phyloP scores from a whole-genome alignment of 2,329 filamentous ascomycete species.

The Pestalotiopsis sp. region DNA sequence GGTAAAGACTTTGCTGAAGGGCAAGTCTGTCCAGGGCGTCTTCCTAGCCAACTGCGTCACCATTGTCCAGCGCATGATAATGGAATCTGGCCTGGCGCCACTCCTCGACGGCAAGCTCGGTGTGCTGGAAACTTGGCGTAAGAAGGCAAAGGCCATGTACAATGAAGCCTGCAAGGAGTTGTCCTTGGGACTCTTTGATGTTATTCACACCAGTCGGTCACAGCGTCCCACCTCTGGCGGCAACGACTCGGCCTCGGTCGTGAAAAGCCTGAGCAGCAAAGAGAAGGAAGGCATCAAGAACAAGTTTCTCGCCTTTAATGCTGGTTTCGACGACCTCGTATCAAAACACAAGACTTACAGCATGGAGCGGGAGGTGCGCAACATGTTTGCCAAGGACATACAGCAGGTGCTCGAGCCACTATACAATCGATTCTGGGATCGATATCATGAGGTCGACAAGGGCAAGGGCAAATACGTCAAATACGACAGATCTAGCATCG shows the following conservation, averaged over 20 bases:
- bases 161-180: conserved; percentile 87
- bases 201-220: conserved; percentile 83
- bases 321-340: conserved; percentile 86
- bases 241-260: conserved; percentile 79
- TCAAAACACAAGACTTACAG: conserved; percentile 77
- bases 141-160: conserved; percentile 81
- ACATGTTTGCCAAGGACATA: conserved; percentile 79
- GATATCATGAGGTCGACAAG: conserved; percentile 97
- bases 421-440: conserved; percentile 94
- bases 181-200: conserved; percentile 82
- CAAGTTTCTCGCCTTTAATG: conserved; percentile 93
- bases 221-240: conserved; percentile 73
- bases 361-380: conserved; percentile 90
- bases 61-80: conserved; percentile 82
- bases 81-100: conserved; percentile 74
- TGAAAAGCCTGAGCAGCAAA: conserved; percentile 83
- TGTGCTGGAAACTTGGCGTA: conserved; percentile 81
- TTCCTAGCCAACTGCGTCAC: conserved; percentile 89
- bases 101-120: conserved; percentile 70
- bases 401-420: conserved; percentile 91
- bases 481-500: conserved; percentile 86
- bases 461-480: conserved; percentile 98
- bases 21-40: conserved; percentile 79
- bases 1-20: conserved; percentile 71
- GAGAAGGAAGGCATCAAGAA: conserved; percentile 96